Base-by-base conservation (phyloP, 2,329 filamentous ascomycete genomes). In the Hymenoscyphus linearis region DNA sequence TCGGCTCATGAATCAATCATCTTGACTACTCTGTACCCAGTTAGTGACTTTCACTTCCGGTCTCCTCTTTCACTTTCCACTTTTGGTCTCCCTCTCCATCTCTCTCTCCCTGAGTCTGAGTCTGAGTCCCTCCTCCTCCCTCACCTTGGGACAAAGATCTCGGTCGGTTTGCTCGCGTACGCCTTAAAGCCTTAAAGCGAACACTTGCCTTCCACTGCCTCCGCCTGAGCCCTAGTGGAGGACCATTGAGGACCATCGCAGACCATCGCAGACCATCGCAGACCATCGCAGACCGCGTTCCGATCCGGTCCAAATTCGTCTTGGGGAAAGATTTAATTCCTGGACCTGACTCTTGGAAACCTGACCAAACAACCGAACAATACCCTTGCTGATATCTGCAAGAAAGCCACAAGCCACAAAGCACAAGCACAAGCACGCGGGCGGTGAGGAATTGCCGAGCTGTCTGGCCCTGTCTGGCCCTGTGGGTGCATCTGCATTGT, bases 301-400 rank as follows among this genome's bases (percentile, higher is more conserved):
- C 44, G 18, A 50, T 50, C 44, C 18, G 18, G 44, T 50, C 22
- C 44, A 50, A 50, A 25, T 50, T 50, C 44, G 18, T 50, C 44
- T 50, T 50, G 44, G 18, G 44, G 44, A 18, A n/a, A 50, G 44
- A 25, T 26, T 13, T 25, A 50, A 50, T 50, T 50, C 18, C 44
- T 50, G 44, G 44, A 50, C 44, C 44, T 50, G 44, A 50, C 44
- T 50, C 44, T 50, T 50, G 44, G 44, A 50, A 50, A 50, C 44
- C 31, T 25, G 44, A 50, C 44, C 44, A 18, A 50, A 25, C 44
- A 50, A 50, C 44, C 44, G 44, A 50, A 25, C 44, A 50, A 25
- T 22, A 50, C 44, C 44, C 44, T 50, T 12, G 44, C 9, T 18
- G 18, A 50, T 50, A 50, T 22, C 13, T 25, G 44, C 44, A 50